A percentile compares a stretch with the other conserved stretches of the same genome.
Conservation (phyloP, 75 land plant species). For the Gnetum montanum region DNA sequence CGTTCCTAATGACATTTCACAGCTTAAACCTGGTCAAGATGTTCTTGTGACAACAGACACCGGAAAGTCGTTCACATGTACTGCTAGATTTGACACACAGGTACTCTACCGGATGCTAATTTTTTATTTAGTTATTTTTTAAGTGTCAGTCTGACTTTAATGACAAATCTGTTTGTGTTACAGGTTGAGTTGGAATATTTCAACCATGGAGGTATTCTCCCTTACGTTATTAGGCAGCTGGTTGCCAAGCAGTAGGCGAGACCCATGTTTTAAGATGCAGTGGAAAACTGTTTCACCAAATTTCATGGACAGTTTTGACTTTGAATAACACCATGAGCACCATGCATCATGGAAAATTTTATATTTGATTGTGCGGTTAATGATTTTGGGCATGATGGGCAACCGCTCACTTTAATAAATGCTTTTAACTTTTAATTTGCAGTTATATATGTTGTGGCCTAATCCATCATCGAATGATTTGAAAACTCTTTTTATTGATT, state of each 20-base stretch:
- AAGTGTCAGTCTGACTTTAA: neutral
- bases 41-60: conserved; percentile 67
- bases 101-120: conserved; percentile 26
- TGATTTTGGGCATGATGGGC: too few relatives aligned
- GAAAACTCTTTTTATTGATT: too few relatives aligned
- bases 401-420: too few relatives aligned
- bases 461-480: too few relatives aligned
- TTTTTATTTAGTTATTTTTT: neutral
- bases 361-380: too few relatives aligned
- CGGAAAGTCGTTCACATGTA: conserved; percentile 88
- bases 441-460: too few relatives aligned
- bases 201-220: conserved; percentile 85
- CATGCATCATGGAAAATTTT: too few relatives aligned
- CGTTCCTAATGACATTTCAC: conserved; percentile 53
- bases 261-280: neutral
- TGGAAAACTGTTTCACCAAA: neutral
- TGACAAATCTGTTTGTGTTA: neutral
- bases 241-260: neutral
- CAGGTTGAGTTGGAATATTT: conserved; percentile 91
- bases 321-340: too few relatives aligned
- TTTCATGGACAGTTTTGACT: neutral
- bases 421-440: too few relatives aligned
- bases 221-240: conserved; percentile 73
- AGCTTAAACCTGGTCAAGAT: conserved; percentile 90
- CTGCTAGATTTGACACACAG: conserved; percentile 92